These are phyloP conservation scores for Mycena floridula DNA, from an alignment of 768 basidiomycete species.

Conservation along the genomic window DNA sequence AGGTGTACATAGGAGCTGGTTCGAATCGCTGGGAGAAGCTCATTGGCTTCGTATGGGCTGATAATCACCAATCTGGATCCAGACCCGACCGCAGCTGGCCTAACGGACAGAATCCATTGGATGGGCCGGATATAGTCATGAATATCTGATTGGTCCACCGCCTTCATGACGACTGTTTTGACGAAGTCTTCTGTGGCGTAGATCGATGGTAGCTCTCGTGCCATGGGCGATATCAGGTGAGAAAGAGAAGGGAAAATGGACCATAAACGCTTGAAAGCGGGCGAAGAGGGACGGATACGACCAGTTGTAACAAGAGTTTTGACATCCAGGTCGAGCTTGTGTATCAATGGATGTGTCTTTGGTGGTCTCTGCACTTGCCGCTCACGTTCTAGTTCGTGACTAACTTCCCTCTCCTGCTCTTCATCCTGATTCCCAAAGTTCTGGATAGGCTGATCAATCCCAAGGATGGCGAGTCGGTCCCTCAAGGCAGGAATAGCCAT, in stretches of 20 bases:
- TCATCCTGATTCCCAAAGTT: slow-evolving; percentile 9
- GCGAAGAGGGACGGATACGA: not conserved
- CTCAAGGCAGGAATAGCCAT: slow-evolving; percentile 5
- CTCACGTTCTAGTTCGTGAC: slow-evolving; percentile 16
- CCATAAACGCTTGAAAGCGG: not conserved
- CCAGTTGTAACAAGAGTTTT: slow-evolving; percentile 9
- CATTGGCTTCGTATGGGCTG: slow-evolving; percentile 25
- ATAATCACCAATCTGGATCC: slow-evolving; percentile 16
- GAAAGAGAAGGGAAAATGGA: not conserved
- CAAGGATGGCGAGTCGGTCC: slow-evolving; percentile 5
- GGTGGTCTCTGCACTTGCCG: slow-evolving; percentile 11
- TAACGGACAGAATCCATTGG: slow-evolving; percentile 19
- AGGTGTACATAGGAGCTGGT: slow-evolving; percentile 12
- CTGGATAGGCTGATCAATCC: not conserved
- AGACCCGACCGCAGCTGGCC: not conserved
- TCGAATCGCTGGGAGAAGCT: slow-evolving; percentile 19
- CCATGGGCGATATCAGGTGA: not conserved
- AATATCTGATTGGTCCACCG: not conserved
- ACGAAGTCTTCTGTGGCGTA: slow-evolving; percentile 10
- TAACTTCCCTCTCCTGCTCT: slow-evolving; percentile 19
- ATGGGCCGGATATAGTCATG: slow-evolving; percentile 21
- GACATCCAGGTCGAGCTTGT: slow-evolving; percentile 17
- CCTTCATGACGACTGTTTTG: not conserved
- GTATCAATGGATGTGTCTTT: slow-evolving; percentile 9
- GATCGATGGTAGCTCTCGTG: not conserved